phyloP scores from a whole-genome alignment of 2,329 filamentous ascomycete species.

The Ophiostoma montium region DNA sequence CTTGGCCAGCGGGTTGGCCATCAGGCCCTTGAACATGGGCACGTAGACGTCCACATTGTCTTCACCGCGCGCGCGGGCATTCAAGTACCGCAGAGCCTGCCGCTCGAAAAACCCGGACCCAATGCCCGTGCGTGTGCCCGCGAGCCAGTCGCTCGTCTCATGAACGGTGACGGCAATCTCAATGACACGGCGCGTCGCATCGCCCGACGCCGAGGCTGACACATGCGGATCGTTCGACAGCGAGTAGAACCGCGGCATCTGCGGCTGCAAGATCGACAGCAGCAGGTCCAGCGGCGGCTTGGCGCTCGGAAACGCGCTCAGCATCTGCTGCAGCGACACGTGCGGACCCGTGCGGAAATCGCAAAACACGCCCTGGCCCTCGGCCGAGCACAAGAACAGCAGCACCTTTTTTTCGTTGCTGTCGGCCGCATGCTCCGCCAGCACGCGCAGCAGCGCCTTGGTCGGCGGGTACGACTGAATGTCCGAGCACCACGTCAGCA shows the following conservation, averaged over 20 bases:
- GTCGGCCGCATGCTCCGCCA: slow-evolving; percentile 73
- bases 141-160: slow-evolving; percentile 66
- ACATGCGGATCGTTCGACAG: slow-evolving; percentile 91
- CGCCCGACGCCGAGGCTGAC: slow-evolving; percentile 36
- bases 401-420: slow-evolving; percentile 81
- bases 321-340: slow-evolving; percentile 70
- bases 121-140: slow-evolving; percentile 62
- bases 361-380: slow-evolving; percentile 87
- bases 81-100: slow-evolving; percentile 58
- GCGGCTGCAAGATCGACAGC: slow-evolving; percentile 63
- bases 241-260: slow-evolving; percentile 98
- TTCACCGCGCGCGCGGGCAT: slow-evolving; percentile 48
- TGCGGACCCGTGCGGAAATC: slow-evolving; percentile 84
- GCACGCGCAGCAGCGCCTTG: slow-evolving; percentile 68
- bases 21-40: slow-evolving; percentile 96
- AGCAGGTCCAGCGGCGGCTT: slow-evolving; percentile 76
- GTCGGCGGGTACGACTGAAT: slow-evolving; percentile 86
- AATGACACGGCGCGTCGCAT: slow-evolving; percentile 64
- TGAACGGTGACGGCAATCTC: slow-evolving; percentile 97
- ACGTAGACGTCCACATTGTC: slow-evolving; percentile 55
- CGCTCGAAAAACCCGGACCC: slow-evolving; percentile 90
- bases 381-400: slow-evolving; percentile 69
- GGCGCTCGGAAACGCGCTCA: slow-evolving; percentile 82
- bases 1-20: slow-evolving; percentile 88
- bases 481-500: slow-evolving; percentile 93